These are phyloP conservation scores for Aspergillus campestris DNA, from an alignment of 495 filamentous ascomycete genomes.

Conservation along the genomic window DNA sequence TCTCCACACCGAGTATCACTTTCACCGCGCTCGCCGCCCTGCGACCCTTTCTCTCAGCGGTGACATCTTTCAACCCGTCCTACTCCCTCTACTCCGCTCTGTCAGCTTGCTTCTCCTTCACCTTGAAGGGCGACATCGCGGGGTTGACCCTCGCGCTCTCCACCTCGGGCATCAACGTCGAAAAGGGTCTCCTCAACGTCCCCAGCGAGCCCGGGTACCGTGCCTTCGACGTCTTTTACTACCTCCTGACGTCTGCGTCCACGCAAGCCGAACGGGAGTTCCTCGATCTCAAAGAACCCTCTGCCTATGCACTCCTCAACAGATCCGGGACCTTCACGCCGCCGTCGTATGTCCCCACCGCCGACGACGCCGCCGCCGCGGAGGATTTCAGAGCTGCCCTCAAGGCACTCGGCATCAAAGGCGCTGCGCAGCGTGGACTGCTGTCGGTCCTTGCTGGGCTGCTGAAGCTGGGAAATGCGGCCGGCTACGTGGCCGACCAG, in stretches of 20 bases:
- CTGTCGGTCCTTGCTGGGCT: conserved; percentile 79
- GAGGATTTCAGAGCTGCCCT: conserved; percentile 83
- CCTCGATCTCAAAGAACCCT: conserved; percentile 72
- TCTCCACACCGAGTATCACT: conserved; percentile 63
- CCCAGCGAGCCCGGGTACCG: conserved; percentile 73
- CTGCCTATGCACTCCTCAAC: conserved; percentile 68
- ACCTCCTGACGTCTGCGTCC: conserved; percentile 81
- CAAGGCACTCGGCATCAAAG: conserved; percentile 87
- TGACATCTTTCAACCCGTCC: conserved; percentile 83
- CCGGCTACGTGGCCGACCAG: conserved; percentile 76
- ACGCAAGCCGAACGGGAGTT: conserved; percentile 88
- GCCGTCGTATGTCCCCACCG: conserved; percentile 83
- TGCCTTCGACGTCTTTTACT: conserved; percentile 99
- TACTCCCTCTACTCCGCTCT: conserved; percentile 74
- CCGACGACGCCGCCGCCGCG: conserved; percentile 85
- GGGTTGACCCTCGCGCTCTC: conserved; percentile 71
- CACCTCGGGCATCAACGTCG: conserved; percentile 79
- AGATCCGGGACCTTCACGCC: conserved; percentile 80
- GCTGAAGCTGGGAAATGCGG: conserved; percentile 82
- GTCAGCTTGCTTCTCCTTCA: conserved; percentile 71
- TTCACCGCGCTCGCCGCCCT: conserved; percentile 70
- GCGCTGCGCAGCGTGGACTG: conserved; percentile 65
- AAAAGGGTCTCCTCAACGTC: conserved; percentile 71
- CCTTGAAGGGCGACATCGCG: conserved; percentile 68
- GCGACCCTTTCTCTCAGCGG: conserved; percentile 76